Percentiles rank a stretch among this genome's conserved stretches.
phyloP scores from a whole-genome alignment of 768 basidiomycete species.

The Rhizopogon vinicolor region DNA sequence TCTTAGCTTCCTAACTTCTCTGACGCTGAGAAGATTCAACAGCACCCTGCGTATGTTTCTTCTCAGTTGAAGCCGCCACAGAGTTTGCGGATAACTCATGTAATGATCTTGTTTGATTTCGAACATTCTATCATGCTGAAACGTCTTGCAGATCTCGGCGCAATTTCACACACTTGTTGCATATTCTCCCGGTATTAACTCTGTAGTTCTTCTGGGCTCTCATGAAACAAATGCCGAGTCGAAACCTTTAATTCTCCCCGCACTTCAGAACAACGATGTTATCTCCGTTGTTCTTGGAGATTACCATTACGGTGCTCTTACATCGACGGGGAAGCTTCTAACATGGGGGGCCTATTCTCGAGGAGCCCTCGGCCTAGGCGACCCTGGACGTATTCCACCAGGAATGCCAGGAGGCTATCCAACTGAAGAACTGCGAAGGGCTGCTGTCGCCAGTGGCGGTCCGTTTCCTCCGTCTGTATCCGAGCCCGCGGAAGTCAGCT shows the following conservation, averaged over 20 bases:
- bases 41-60: conserved; percentile 40
- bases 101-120: conserved; percentile 30
- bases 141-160: conserved; percentile 64
- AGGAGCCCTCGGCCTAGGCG: conserved; percentile 86
- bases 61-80: conserved; percentile 33
- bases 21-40: conserved; percentile 47
- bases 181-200: conserved; percentile 66
- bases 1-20: conserved; percentile 71
- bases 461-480: conserved; percentile 37
- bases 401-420: conserved; percentile 61
- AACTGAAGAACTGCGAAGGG: conserved; percentile 30
- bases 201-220: conserved; percentile 73
- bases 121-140: conserved; percentile 1
- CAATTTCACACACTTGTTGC: conserved; percentile 80
- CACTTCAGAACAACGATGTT: conserved; percentile 69
- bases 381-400: conserved; percentile 48
- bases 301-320: conserved; percentile 88
- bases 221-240: conserved; percentile 37
- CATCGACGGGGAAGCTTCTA: conserved; percentile 65
- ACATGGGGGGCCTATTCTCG: conserved; percentile 78
- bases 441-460: conserved; percentile 18
- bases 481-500: conserved; percentile 67
- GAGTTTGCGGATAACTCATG: conserved; percentile 71
- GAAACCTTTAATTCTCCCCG: conserved; percentile 60
- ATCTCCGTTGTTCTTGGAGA: conserved; percentile 91